Conservation (phyloP, 139 green algal genomes). For the Deuterostichococcus epilithicus region DNA sequence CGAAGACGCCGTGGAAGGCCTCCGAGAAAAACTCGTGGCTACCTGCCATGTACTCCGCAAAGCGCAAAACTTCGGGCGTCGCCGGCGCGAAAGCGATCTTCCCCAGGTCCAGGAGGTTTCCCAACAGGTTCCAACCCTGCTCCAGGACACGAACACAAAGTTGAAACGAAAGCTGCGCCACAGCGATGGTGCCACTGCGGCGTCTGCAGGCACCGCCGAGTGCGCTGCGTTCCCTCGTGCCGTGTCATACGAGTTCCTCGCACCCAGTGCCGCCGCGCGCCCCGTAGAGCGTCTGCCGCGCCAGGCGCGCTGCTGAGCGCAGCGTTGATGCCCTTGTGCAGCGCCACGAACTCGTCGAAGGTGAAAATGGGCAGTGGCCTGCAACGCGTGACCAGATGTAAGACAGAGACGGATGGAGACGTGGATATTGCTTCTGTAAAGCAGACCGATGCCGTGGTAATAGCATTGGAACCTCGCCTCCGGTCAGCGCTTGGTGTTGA, state of each 20-base stretch:
- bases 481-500: too few relatives aligned
- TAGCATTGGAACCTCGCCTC: too few relatives aligned
- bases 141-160: too few relatives aligned
- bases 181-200: too few relatives aligned
- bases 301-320: neutral
- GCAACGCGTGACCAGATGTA: neutral
- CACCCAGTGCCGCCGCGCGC: neutral
- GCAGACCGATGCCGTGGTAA: too few relatives aligned
- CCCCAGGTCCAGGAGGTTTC: conserved; percentile 25
- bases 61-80: conserved; percentile 19
- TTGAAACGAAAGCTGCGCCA: too few relatives aligned
- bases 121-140: conserved; percentile 14
- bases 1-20: conserved; percentile 11
- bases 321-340: conserved; percentile 5
- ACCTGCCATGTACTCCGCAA: neutral
- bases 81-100: conserved; percentile 30
- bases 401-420: neutral
- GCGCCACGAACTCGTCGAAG: conserved; percentile 19
- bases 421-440: too few relatives aligned
- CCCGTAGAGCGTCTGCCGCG: neutral
- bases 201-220: too few relatives aligned
- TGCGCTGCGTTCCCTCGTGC: too few relatives aligned
- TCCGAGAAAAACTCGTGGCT: neutral
- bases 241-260: too few relatives aligned
- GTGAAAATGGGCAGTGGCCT: conserved; percentile 18